A percentile compares a stretch with the other conserved stretches of the same genome.
These are phyloP conservation scores for Asterophora parasitica DNA, from an alignment of 768 basidiomycete genomes.

Conservation along the genomic window DNA sequence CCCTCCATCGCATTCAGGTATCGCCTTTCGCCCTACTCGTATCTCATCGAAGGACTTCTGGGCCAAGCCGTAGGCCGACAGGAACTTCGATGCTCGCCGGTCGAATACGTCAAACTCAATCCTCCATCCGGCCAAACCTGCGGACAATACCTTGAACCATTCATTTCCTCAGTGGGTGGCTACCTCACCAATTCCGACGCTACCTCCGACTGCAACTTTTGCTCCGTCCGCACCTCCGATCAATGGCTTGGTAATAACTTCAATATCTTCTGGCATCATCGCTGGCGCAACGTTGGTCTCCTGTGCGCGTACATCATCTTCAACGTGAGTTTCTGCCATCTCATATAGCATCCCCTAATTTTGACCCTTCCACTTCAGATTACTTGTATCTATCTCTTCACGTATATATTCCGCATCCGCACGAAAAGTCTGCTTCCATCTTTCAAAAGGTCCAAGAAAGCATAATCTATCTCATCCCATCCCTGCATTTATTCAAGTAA, in stretches of 20 bases:
- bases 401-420: conserved; percentile 48
- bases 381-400: conserved; percentile 37
- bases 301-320: conserved; percentile 42
- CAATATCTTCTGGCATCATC: conserved; percentile 51
- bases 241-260: conserved; percentile 46
- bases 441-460: conserved; percentile 20
- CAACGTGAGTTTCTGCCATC: conserved; percentile 36
- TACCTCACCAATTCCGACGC: conserved; percentile 54
- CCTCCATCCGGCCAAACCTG: conserved; percentile 55
- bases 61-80: conserved; percentile 40
- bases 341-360: background rate
- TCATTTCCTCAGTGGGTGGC: conserved; percentile 47
- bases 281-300: conserved; percentile 53
- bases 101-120: conserved; percentile 49
- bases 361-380: conserved; percentile 24
- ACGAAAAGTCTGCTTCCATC: conserved; percentile 26
- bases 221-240: conserved; percentile 55
- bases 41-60: conserved; percentile 44
- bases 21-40: conserved; percentile 47
- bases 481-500: background rate
- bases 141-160: conserved; percentile 43
- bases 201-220: conserved; percentile 52
- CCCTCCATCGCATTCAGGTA: conserved; percentile 18
- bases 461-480: background rate
- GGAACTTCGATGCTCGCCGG: conserved; percentile 40